phyloP scores from a whole-genome alignment of 129 eudicot species.

The Chrysanthemum makinoi region DNA sequence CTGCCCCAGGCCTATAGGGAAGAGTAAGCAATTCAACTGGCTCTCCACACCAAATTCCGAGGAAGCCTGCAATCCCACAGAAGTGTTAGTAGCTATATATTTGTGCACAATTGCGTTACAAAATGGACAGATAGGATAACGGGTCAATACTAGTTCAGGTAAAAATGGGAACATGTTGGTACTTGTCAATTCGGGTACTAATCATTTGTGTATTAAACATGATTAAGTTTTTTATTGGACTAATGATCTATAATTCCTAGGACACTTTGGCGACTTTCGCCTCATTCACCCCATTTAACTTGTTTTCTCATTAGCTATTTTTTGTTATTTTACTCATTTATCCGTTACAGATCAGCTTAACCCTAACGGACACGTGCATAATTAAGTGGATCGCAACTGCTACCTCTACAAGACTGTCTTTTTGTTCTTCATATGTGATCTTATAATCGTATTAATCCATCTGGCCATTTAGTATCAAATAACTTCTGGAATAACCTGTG shows the following conservation, averaged over 20 bases:
- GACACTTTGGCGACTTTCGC: neutral
- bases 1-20: constrained; percentile 50
- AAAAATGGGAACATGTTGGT: neutral
- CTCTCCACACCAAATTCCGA: constrained; percentile 89
- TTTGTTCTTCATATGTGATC: constrained; percentile 9
- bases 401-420: neutral
- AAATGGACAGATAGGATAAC: neutral
- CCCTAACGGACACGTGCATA: neutral
- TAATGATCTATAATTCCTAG: neutral
- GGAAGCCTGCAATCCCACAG: constrained; percentile 55
- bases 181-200: neutral
- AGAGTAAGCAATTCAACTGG: constrained; percentile 67
- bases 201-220: neutral
- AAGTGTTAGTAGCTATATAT: neutral
- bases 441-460: neutral
- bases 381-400: neutral
- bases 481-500: neutral
- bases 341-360: neutral
- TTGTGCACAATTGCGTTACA: neutral
- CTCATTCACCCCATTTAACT: neutral
- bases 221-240: neutral
- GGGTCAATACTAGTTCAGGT: neutral
- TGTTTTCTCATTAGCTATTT: neutral
- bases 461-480: neutral
- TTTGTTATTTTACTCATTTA: neutral